Base-by-base conservation (phyloP, 768 basidiomycete genomes). In the Naematelia aurantialba region DNA sequence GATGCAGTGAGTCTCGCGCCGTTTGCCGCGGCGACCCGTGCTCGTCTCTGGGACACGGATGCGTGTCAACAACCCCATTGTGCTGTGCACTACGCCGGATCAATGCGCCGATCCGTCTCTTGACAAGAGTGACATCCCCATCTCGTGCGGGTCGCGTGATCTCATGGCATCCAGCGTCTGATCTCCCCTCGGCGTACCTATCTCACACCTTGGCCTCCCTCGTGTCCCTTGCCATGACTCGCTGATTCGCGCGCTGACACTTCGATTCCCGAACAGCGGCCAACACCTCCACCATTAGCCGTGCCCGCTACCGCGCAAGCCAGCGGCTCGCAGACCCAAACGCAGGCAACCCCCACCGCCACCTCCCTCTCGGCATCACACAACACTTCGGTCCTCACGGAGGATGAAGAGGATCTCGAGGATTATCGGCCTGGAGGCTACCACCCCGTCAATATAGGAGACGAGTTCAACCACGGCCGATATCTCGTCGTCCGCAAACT, bases 401-500 rank as follows among this genome's bases (percentile, higher is more conserved):
- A 75, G 34, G 74, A 78, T 48, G 78, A 78, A 56, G 91, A 94
- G 79, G 91, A 92, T 73, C 88, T 87, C 83, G 90, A 93, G 79
- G 91, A 92, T 78, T 88, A 85, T 73, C 59, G 79, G 31, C 81
- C 86, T 49, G 82, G 83, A 26, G 83, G 83, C 3, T 81, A 78
- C 65, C 83, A 83, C 61, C 83, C 86, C 22, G 83, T 91, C 45
- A 85, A 86, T 78, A 84, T 96, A 62, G 83, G 83, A 61, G 92
- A 97, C 78, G 78, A 82, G 21, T 94, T 96, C 81, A 88, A 87
- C 75, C 81, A 86, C 61, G 87, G 85, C 55, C 83, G 91, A 49
- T 99, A 99, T 79, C 79, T 83, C 21, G 85, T 96, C 56, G 82
- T 93, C 30, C 81, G 94, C 63, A 99, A 99, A 78, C 82, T 99